Base-by-base conservation (phyloP, 129 eudicot species). In the Centrapalus pauciflorus region DNA sequence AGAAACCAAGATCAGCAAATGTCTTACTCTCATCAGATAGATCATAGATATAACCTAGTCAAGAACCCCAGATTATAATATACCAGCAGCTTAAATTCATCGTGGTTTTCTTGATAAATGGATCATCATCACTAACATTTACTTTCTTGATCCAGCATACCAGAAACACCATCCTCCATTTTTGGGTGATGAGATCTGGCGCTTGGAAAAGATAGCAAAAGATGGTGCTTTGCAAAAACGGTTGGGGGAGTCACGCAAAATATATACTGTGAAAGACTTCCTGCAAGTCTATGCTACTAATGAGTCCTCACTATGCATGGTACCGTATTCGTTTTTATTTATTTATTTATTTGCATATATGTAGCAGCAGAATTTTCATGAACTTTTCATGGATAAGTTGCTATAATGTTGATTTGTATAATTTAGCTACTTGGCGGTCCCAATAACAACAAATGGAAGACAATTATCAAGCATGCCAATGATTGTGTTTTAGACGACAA, bases 201-300 rank as follows among this genome's bases (percentile, higher is more conserved):
- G 95, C 29, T 73, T 92, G 85, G 77, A 79, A 20, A 80, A 69
- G 68, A 92, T 92, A 67, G 89, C 88, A 14, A 88, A 85, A 83
- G 84, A 79, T 10, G 98, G 98, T 11, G 64, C 59, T 14, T 78
- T 76, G 66, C 83, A 79, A 61, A 35, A 14, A 23, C 66, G 55
- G 24, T 75, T 88, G 76, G 33, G 43, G 76, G 33, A 43, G 27
- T 13, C 9, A 17, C 4, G 1, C 19, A 72, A 59, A 25, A 81
- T 92, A 50, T 37, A 21, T 50, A 67, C 76, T 5, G 87, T 92
- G 67, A 51, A 81, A 73, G 84, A 81, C 45, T 75, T 92, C 52
- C 80, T 92, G 20, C 84, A 75, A 55, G 28, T 69, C 55, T 85
- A 79, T 61, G 46, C 46, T 70, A 77, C 73, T 24, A 67, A 85